Base-by-base conservation (phyloP, 116 monocot genomes). In the Iris pallida region DNA sequence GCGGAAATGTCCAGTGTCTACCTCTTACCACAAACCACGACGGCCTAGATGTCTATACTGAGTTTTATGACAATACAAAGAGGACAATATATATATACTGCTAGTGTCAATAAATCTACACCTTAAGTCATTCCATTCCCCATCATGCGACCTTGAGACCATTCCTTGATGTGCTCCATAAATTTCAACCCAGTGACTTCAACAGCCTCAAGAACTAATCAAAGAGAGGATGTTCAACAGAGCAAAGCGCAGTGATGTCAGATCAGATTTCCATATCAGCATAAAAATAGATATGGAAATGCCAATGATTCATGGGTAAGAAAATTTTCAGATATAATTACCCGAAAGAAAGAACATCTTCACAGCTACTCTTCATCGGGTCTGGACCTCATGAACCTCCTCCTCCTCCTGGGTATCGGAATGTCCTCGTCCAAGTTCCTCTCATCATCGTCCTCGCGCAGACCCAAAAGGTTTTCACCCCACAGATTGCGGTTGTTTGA, bases 381-480 rank as follows among this genome's bases (percentile, higher is more conserved):
- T n/a, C 80, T 72, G 6, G 81, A 72, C 14, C 90, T 78, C 48
- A 67, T 55, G 66, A 86, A 64, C 69, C 90, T 78, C 65, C 83
- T 66, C 8, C 83, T 80, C 18, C 86, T 75, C 73, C 86, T 81
- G 52, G 85, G 83, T 41, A 70, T 48, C 14, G 66, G 51, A 46
- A 77, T 52, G 3, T 78, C 82, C 9, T 69, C 59, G 19, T 81
- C 79, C 20, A 63, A 12, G 20, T 71, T 60, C 2, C 60, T 42
- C 43, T 68, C 75, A 68, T 57, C 76, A 45, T 68, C 75, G 45
- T 84, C 80, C 58, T 85, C 75, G 68, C 71, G 76, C 16, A 82
- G 71, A 49, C 79, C 86, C 16, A 82, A 61, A 8, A 91, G 56
- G 66, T 91, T 91, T 64, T 79, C 87, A 5, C 87, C 90, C 90